Conservation (phyloP, 139 green algal genomes). For the Edaphochlamys debaryana region DNA sequence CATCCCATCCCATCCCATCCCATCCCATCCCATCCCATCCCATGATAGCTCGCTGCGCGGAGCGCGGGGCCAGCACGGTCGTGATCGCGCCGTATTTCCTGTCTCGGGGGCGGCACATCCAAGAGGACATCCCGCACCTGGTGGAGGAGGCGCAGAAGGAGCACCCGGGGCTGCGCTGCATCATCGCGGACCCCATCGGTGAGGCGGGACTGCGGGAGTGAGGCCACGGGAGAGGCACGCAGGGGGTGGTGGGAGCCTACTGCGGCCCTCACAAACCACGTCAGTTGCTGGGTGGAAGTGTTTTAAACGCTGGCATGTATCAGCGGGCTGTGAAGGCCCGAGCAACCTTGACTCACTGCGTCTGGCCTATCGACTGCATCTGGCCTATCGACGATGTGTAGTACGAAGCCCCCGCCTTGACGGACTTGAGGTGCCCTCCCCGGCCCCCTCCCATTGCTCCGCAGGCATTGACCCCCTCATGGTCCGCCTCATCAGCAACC, state of each 20-base stretch:
- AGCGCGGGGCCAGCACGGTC: constrained; percentile 61
- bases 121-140: constrained; percentile 87
- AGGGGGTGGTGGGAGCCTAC: too few relatives aligned
- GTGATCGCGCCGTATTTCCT: constrained; percentile 93
- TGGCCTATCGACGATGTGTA: too few relatives aligned
- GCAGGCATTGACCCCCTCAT: constrained; percentile 78
- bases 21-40: background rate
- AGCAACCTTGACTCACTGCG: too few relatives aligned
- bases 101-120: constrained; percentile 82
- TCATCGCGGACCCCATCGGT: constrained; percentile 86
- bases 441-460: too few relatives aligned
- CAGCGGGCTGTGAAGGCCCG: too few relatives aligned
- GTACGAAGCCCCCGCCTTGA: too few relatives aligned
- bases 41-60: constrained; percentile 55
- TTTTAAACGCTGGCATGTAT: too few relatives aligned
- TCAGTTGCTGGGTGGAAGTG: too few relatives aligned
- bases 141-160: constrained; percentile 69
- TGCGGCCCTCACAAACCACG: too few relatives aligned
- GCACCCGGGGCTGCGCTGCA: constrained; percentile 61
- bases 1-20: too few relatives aligned
- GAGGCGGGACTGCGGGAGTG: background rate
- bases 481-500: constrained; percentile 75
- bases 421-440: too few relatives aligned
- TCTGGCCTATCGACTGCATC: too few relatives aligned
- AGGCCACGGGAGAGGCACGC: background rate